Conservation (phyloP, 495 filamentous ascomycete genomes). For the Aspergillus asperescens region DNA sequence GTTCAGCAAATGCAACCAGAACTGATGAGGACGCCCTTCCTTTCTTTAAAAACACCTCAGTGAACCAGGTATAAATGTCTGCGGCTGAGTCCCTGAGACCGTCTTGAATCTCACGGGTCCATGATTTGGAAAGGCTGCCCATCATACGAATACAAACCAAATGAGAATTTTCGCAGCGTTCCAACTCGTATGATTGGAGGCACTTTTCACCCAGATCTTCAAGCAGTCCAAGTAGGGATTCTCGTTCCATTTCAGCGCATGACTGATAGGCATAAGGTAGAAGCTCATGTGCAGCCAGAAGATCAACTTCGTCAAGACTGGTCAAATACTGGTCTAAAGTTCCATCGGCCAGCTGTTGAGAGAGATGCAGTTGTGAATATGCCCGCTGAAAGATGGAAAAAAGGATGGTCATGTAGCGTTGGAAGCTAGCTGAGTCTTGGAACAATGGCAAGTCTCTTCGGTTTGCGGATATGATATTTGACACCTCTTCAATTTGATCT, state of each 20-base stretch:
- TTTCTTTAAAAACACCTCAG: constrained; percentile 56
- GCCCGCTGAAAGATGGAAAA: constrained; percentile 28
- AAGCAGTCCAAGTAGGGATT: constrained; percentile 41
- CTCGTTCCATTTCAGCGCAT: constrained; percentile 27
- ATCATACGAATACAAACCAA: constrained; percentile 66
- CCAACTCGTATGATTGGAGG: constrained; percentile 57
- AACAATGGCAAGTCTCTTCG: constrained; percentile 27
- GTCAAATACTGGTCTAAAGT: constrained; percentile 55
- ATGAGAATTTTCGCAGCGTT: constrained; percentile 72
- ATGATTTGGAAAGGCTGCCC: constrained; percentile 56
- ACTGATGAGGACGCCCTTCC: constrained; percentile 60
- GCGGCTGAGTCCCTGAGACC: constrained; percentile 58
- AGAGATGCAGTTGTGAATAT: constrained; percentile 28
- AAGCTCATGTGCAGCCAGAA: constrained; percentile 51
- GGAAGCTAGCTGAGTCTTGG: constrained; percentile 29
- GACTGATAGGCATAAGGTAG: constrained; percentile 40
- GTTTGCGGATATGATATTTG: constrained; percentile 29
- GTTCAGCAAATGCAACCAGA: constrained; percentile 57
- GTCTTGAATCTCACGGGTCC: constrained; percentile 50
- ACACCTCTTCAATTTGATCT: constrained; percentile 31
- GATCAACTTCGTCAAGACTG: constrained; percentile 52
- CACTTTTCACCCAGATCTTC: constrained; percentile 54
- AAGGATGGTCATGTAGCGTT: constrained; percentile 35
- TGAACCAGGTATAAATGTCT: constrained; percentile 77
- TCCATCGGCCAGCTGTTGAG: constrained; percentile 32